Evolutionary conservation across 2,329 filamentous ascomycete species (phyloP), one percentile per base, ranked within the genome.

Genomic region (Phialophora chinensis): DNA sequence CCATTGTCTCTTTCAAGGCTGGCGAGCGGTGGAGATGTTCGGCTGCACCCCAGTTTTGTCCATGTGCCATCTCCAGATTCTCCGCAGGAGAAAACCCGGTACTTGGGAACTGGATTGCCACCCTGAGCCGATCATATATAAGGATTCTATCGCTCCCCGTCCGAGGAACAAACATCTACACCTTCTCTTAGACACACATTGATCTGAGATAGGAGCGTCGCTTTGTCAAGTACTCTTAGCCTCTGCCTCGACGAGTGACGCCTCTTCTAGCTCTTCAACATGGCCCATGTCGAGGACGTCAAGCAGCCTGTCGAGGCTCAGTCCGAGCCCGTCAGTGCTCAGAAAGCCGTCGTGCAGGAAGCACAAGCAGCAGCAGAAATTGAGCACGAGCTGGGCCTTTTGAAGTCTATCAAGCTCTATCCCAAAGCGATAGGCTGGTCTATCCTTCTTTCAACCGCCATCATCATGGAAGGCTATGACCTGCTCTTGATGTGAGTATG

Each of bases 341-440:
- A 59, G 44, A 49, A 59, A 27, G 56, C 56, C 23, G 38, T 59
- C 20, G 44, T 60, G 27, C 52, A 61, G 25, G 63, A 66, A 11
- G 67, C 67, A 4, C 47, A 68, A 38, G 55, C 27, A 23, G 80
- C 80, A 1, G 76, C 79, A 3, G 75, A 79, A 33, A 79, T 80
- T 68, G 80, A 82, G 65, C 88, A 87, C 70, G 83, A 81, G 7
- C 91, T 92, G 89, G 90, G 85, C 49, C 81, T 96, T 64, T 74
- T 86, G 75, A 87, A 96, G 80, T 92, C 91, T 68, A 84, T 96
- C 76, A 87, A 83, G 75, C 84, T 94, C 27, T 97, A 97, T 75
- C 92, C 92, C 65, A 94, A 95, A 81, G 93, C 92, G 23, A 88
- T 96, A 66, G 85, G 81, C 27, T 97, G 92, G 91, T 92, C 89